Evolutionary conservation across 306 rosid species (phyloP), one percentile per base, ranked within the genome.

Genomic region (Quercus wislizeni): DNA sequence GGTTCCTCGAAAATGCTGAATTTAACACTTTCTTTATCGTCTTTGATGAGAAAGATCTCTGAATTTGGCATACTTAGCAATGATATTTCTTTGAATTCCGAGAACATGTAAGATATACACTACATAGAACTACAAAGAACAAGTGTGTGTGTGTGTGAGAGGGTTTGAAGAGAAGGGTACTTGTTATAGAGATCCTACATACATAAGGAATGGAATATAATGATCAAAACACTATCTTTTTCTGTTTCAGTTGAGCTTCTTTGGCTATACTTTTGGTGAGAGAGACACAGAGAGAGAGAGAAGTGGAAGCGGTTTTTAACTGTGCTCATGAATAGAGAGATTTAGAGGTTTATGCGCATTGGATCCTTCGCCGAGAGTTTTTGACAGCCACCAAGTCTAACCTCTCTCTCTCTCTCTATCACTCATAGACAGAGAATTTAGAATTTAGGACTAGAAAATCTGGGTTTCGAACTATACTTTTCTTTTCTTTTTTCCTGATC

Each of bases 321-420:
- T 8, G 51, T 21, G 62, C 25, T 27, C 61, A 52, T 62, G 64
- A 62, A 63, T 46, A 74, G 74, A 74, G 23, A 21, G 20, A 71
- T 72, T 79, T 55, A 38, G 80, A 2, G 78, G 65, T 30, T 80
- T 74, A 57, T 23, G 69, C 71, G 87, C 92, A 81, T 85, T 71
- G 89, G 92, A 89, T 89, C 92, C 85, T 76, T 76, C 84, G 76
- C 77, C 88, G 4, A 13, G 74, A 51, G 71, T 54, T n/a, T 18
- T 49, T 28, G 73, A 51, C 75, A 76, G 63, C 54, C 75, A 41
- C 46, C 46, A 41, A 41, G 46, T 65, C 62, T 69, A 80, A 31
- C 76, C 33, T 68, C 67, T 67, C 30, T 23, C 8, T 27, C 7
- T 25, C 19, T 12, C 15, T 63, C n/a, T 57, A 19, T 13, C 46